These are phyloP conservation scores for Cyberlindnera euphorbiae DNA, from an alignment of 805 yeast species.

Conservation along the genomic window DNA sequence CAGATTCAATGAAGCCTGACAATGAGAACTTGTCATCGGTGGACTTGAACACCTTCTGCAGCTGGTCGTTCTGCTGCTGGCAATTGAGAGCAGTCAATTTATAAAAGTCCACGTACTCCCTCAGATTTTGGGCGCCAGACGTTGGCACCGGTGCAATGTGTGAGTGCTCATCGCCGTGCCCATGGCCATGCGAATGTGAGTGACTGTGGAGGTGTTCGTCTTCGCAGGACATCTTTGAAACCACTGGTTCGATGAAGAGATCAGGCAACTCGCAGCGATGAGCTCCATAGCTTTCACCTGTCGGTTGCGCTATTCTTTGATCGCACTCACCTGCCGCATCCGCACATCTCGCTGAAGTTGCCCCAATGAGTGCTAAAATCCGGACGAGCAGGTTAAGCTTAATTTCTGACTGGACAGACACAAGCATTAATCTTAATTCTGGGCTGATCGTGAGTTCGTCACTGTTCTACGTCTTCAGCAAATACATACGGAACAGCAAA, in stretches of 20 bases:
- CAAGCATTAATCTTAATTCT: too few species aligned
- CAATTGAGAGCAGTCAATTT: conserved; percentile 63
- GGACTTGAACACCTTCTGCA: conserved; percentile 42
- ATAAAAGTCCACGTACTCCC: conserved; percentile 52
- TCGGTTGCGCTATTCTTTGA: too few species aligned
- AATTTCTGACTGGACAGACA: too few species aligned
- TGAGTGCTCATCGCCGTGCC: conserved; percentile 18
- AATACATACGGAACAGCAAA: too few species aligned
- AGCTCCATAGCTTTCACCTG: too few species aligned
- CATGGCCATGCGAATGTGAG: conserved; percentile 19
- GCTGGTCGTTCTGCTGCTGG: conserved; percentile 44
- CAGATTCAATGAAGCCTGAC: conserved; percentile 50
- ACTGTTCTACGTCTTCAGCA: too few species aligned
- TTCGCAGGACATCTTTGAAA: conserved; percentile 31
- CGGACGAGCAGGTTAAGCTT: too few species aligned
- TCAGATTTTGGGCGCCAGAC: conserved; percentile 60
- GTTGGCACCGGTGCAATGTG: conserved; percentile 66
- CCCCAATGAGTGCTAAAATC: too few species aligned
- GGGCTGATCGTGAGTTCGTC: too few species aligned
- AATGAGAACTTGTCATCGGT: conserved; percentile 45
- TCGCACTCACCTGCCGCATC: background rate
- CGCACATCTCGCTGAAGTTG: too few species aligned
- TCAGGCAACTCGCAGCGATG: too few species aligned
- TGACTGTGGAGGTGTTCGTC: conserved; percentile 24
- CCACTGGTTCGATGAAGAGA: too few species aligned